Conservation (phyloP, 2,329 filamentous ascomycete species). For the Colletotrichum lentis region DNA sequence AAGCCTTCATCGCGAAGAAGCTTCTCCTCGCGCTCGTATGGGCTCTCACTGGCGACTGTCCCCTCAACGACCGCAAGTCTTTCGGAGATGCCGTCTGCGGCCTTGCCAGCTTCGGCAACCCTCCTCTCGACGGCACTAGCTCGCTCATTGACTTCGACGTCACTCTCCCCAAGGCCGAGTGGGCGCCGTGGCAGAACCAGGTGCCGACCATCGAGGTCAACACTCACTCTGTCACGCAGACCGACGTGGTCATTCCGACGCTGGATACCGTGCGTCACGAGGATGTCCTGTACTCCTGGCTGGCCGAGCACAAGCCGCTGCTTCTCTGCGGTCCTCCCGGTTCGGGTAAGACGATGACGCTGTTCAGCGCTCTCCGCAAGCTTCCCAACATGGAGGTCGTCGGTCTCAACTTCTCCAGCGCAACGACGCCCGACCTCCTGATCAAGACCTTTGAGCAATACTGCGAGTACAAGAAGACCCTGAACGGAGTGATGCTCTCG, state of each 20-base stretch:
- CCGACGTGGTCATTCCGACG: slow-evolving; percentile 97
- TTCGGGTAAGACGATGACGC: slow-evolving; percentile 99
- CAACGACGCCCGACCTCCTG: slow-evolving; percentile 94
- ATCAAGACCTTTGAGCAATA: slow-evolving; percentile 99
- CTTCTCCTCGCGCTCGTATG: slow-evolving; percentile 90
- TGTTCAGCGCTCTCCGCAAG: slow-evolving; percentile 97
- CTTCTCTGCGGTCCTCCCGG: slow-evolving; percentile 96
- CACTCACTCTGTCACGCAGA: slow-evolving; percentile 96
- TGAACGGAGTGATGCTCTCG: slow-evolving; percentile 94
- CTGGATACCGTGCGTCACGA: slow-evolving; percentile 97
- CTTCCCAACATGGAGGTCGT: slow-evolving; percentile 99
- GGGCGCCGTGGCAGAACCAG: slow-evolving; percentile 92
- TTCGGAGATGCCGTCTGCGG: slow-evolving; percentile 88
- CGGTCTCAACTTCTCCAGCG: slow-evolving; percentile 98
- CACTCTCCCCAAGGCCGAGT: slow-evolving; percentile 83
- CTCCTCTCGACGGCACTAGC: slow-evolving; percentile 76
- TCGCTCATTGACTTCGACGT: slow-evolving; percentile 98
- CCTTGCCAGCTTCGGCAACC: slow-evolving; percentile 85
- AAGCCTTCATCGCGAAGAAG: slow-evolving; percentile 92
- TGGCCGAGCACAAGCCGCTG: slow-evolving; percentile 97
- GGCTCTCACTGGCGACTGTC: slow-evolving; percentile 95
- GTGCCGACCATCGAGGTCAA: slow-evolving; percentile 96
- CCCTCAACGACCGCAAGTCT: slow-evolving; percentile 82
- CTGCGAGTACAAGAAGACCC: slow-evolving; percentile 98
- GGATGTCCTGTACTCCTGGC: slow-evolving; percentile 99